These are phyloP conservation scores for Penicillium subrubescens DNA, from an alignment of 495 filamentous ascomycete genomes.

Conservation along the genomic window DNA sequence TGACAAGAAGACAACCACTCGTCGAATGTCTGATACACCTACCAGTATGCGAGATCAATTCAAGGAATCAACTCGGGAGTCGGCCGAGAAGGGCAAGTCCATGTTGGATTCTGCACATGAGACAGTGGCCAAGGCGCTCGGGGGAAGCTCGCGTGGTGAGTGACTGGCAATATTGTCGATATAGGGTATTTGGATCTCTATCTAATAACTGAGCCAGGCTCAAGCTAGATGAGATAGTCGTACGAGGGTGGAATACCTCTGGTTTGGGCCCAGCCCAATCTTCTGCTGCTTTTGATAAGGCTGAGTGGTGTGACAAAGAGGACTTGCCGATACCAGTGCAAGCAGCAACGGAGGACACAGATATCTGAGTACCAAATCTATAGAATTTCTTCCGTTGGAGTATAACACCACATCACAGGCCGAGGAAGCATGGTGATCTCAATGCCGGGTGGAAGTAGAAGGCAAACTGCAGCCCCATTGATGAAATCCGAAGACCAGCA, in stretches of 20 bases:
- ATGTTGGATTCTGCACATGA: slow-evolving; percentile 27
- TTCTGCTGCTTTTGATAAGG: neutral
- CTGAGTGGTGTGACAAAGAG: neutral
- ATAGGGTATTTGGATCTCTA: no score
- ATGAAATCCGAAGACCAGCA: no score
- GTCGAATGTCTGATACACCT: slow-evolving; percentile 32
- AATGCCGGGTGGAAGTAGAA: no score
- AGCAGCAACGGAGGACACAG: no score
- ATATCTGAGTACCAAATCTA: no score
- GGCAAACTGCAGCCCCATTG: no score
- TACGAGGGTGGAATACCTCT: neutral
- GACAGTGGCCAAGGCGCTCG: slow-evolving; percentile 31
- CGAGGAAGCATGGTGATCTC: no score
- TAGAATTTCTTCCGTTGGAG: no score
- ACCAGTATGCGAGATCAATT: slow-evolving; percentile 9
- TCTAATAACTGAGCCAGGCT: neutral
- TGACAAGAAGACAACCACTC: slow-evolving; percentile 31
- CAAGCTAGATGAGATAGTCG: neutral
- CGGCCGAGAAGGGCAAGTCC: slow-evolving; percentile 7
- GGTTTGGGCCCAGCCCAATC: neutral
- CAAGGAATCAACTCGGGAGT: neutral
- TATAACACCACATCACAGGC: no score
- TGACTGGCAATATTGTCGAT: neutral
- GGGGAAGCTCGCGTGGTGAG: slow-evolving; percentile 30
- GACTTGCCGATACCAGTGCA: neutral